Base-by-base conservation (phyloP, 768 basidiomycete genomes). In the Suillus occidentalis region DNA sequence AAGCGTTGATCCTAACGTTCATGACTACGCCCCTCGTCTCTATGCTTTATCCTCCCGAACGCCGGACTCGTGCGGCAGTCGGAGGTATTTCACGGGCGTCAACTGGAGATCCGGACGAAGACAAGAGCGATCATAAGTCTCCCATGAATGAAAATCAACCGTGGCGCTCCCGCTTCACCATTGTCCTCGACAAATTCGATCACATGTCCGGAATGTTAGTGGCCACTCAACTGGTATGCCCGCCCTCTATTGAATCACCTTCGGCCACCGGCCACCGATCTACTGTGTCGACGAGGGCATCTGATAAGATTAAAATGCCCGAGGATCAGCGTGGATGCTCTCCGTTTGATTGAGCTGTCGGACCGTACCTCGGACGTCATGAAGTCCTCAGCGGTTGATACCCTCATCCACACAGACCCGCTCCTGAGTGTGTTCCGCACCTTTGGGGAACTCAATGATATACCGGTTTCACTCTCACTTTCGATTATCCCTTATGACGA, bases 181-280 rank as follows among this genome's bases (percentile, higher is more conserved):
- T 98, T 65, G 89, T 99, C n/a, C 84, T 99, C 13, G 95, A 97
- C 72, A 92, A 89, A 75, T 81, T 96, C 64, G 93, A 95, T 67
- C 92, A 96, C 73, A 77, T 99, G 18, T 89, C 95, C 0, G 88
- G 90, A 6, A 88, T 94, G 79, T 95, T 99, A 92, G 87, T 93
- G 3, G 80, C 99, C 52, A 87, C 92, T 0, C 91, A 96, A 72
- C 85, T 98, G 39, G 81, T 97, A 22, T 88, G 89, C 22, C 77
- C 82, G 2, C 75, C 25, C 64, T 61, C 71, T 7, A 31, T 61
- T 0, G 67, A 67, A 10, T 25, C 31, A 28, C 58, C 69, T 47
- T 43, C 6, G 3, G 14, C 6, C 25, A 14, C 22, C 22, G 8
- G 12, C 10, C 16, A 6, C 1, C 34, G 3, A 20, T 59, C 50